phyloP scores from a whole-genome alignment of 1,284 basidiomycete species.

The Cutaneotrichosporon spelunceum region DNA sequence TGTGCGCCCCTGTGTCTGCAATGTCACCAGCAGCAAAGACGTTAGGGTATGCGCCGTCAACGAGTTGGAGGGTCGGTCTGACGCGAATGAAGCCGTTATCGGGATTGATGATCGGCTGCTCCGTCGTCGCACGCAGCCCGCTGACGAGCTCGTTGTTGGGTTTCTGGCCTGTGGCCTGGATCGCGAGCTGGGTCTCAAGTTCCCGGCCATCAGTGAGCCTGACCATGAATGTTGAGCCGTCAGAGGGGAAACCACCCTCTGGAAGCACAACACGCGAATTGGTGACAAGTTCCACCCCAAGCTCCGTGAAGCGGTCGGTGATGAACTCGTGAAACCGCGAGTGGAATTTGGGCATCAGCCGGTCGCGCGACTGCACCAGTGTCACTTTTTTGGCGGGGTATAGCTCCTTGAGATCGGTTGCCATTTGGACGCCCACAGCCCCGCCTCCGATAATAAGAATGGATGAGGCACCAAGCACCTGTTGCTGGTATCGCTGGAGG shows the following conservation, averaged over 20 bases:
- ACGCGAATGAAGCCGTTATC: constrained; percentile 45
- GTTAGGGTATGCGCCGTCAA: constrained; percentile 54
- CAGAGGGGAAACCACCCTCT: constrained; percentile 50
- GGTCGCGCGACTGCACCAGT: constrained; percentile 63
- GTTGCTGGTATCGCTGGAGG: constrained; percentile 29
- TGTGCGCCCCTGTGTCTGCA: constrained; percentile 65
- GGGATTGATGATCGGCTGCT: constrained; percentile 30
- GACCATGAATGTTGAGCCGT: constrained; percentile 39
- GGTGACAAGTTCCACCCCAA: constrained; percentile 48
- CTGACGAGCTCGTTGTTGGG: constrained; percentile 51
- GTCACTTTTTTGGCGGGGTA: constrained; percentile 62
- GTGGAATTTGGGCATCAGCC: constrained; percentile 62
- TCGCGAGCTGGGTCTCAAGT: constrained; percentile 37
- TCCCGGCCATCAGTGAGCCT: constrained; percentile 39
- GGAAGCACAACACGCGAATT: constrained; percentile 30
- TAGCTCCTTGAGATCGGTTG: constrained; percentile 64
- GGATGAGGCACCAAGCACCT: constrained; percentile 26
- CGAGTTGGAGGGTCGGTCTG: constrained; percentile 49
- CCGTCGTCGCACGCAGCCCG: constrained; percentile 14
- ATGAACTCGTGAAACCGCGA: constrained; percentile 56
- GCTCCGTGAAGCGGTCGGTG: constrained; percentile 42
- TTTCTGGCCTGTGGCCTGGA: constrained; percentile 50
- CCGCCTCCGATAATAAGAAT: constrained; percentile 50
- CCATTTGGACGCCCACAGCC: constrained; percentile 58
- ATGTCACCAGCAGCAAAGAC: constrained; percentile 68